A percentile compares a stretch with the other conserved stretches of the same genome.
Evolutionary conservation across 208 protist genomes (phyloP).

Genomic region (Strigomonas galati): DNA sequence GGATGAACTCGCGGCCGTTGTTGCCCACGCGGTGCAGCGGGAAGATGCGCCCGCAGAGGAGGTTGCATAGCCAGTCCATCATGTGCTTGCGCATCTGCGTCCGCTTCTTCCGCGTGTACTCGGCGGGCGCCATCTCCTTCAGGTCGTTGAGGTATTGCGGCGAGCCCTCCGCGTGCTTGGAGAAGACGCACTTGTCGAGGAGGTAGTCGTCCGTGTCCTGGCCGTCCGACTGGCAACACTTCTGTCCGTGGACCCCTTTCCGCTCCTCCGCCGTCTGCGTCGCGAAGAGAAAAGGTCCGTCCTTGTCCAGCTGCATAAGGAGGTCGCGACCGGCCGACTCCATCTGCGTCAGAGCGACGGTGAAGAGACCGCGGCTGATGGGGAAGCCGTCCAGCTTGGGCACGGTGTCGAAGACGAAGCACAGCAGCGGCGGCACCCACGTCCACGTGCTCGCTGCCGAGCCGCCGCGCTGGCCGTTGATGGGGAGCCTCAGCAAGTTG

Average conservation of each 20-base stretch:
- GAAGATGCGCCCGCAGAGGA: background rate
- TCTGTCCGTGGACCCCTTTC: background rate
- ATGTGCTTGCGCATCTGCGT: conserved; percentile 4
- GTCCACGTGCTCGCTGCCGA: background rate
- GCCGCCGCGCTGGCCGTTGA: background rate
- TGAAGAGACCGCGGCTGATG: conserved; percentile 4
- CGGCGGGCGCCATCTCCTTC: background rate
- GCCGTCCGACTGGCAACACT: background rate
- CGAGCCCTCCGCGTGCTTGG: background rate
- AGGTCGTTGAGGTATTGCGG: background rate
- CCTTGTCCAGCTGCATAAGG: background rate
- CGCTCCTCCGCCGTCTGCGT: background rate
- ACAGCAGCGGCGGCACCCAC: conserved; percentile 1
- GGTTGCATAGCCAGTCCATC: background rate
- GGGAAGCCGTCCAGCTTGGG: conserved; percentile 8
- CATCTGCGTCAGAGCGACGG: background rate
- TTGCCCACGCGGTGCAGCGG: background rate
- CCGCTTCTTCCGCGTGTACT: background rate
- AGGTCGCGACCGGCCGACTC: background rate
- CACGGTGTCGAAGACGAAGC: conserved; percentile 8
- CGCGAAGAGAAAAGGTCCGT: background rate
- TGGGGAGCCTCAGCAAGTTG: background rate
- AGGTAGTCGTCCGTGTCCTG: background rate
- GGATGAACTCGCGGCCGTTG: background rate
- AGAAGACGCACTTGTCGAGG: background rate